phyloP scores from a whole-genome alignment of 2,329 filamentous ascomycete species.

The Pyrenophora teres region DNA sequence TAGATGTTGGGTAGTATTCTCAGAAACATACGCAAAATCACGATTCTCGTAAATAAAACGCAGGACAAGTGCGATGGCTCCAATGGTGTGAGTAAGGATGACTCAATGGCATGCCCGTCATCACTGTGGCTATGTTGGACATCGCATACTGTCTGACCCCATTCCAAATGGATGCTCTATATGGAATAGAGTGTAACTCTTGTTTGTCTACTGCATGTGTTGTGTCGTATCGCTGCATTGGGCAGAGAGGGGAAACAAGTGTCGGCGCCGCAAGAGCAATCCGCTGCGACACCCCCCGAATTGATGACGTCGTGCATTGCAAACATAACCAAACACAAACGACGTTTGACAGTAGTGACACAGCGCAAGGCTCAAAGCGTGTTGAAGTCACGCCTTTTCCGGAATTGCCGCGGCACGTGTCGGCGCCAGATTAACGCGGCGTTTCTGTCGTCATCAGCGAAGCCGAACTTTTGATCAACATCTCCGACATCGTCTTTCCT shows the following conservation, averaged over 20 bases:
- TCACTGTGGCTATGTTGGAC: neutral
- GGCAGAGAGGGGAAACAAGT: neutral
- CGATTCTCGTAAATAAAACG: neutral
- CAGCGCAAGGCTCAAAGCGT: neutral
- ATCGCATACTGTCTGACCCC: neutral
- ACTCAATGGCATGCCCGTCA: slow-evolving; percentile 1
- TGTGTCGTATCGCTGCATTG: neutral
- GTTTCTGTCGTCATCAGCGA: slow-evolving; percentile 38
- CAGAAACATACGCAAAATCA: neutral
- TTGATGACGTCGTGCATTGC: neutral
- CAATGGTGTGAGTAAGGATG: slow-evolving; percentile 5
- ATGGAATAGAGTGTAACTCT: too few species aligned
- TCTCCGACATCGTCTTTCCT: slow-evolving; percentile 18
- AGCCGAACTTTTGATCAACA: slow-evolving; percentile 33
- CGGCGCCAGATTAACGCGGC: slow-evolving; percentile 17
- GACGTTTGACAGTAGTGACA: neutral
- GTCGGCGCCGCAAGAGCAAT: neutral
- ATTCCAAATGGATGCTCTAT: too few species aligned
- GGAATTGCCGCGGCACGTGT: slow-evolving; percentile 28
- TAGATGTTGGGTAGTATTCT: neutral
- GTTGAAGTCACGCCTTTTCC: neutral
- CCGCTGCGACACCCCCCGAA: neutral
- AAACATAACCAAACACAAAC: neutral
- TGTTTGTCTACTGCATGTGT: too few species aligned
- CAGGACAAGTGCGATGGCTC: neutral